These are phyloP conservation scores for Amylostereum chailletii DNA, from an alignment of 1,284 basidiomycete species.

Conservation along the genomic window DNA sequence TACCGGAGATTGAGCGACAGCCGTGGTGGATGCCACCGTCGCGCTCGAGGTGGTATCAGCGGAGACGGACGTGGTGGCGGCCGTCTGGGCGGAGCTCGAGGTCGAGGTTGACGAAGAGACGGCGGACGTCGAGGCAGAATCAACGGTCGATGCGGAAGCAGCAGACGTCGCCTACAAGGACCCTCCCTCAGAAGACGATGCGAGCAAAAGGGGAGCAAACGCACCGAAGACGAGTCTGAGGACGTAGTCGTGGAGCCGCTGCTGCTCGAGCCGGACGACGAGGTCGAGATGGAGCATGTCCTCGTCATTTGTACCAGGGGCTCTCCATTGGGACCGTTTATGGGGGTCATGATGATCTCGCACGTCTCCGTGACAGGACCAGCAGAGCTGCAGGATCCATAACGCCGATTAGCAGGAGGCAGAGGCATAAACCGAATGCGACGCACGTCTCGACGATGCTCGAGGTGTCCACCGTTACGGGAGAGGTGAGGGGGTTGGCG, in stretches of 20 bases:
- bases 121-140: slow-evolving; percentile 16
- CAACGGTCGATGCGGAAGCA: slow-evolving; percentile 7
- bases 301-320: slow-evolving; percentile 46
- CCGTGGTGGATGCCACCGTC: slow-evolving; percentile 1
- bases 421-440: too few relatives aligned
- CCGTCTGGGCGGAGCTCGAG: slow-evolving; percentile 1
- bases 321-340: slow-evolving; percentile 35
- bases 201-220: too few relatives aligned
- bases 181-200: too few relatives aligned
- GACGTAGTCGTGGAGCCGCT: slow-evolving; percentile 14
- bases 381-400: slow-evolving; percentile 19
- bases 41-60: not conserved
- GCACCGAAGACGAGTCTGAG: too few relatives aligned
- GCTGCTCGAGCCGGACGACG: slow-evolving; percentile 8
- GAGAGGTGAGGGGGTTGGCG: too few relatives aligned
- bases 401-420: too few relatives aligned
- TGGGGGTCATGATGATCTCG: slow-evolving; percentile 49
- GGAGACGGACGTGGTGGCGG: not conserved
- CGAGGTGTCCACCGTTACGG: too few relatives aligned
- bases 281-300: slow-evolving; percentile 37
- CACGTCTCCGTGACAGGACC: slow-evolving; percentile 58
- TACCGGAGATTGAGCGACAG: slow-evolving; percentile 6
- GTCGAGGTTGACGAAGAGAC: slow-evolving; percentile 7
- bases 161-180: slow-evolving; percentile 1
- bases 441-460: too few relatives aligned